Evolutionary conservation across 2,329 filamentous ascomycete genomes (phyloP).

Genomic region (Calonectria henricotiae): DNA sequence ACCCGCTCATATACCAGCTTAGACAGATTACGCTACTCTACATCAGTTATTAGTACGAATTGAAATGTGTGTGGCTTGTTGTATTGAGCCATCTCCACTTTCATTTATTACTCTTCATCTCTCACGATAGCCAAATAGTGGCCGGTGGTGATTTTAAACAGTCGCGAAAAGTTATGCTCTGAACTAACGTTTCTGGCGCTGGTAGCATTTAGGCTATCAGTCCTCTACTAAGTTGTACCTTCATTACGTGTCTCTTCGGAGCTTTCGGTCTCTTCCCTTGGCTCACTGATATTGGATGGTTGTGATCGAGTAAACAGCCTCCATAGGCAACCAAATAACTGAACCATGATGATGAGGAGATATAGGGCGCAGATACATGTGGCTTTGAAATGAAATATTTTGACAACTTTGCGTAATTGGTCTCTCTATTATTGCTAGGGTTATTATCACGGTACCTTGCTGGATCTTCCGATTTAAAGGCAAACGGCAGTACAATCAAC

Average conservation of each 20-base stretch:
- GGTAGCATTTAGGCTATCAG: too few relatives aligned
- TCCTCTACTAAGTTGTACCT: too few relatives aligned
- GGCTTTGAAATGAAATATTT: constrained; percentile 55
- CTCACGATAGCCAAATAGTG: too few relatives aligned
- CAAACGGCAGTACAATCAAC: not conserved
- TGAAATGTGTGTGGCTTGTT: too few relatives aligned
- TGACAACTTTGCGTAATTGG: constrained; percentile 30
- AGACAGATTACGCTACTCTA: too few relatives aligned
- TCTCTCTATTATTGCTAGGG: not conserved
- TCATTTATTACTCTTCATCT: too few relatives aligned
- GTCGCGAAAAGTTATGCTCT: too few relatives aligned
- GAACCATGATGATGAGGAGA: constrained; percentile 55
- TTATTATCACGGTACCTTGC: not conserved
- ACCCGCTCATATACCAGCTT: too few relatives aligned
- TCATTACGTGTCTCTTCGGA: not conserved
- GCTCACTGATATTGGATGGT: not conserved
- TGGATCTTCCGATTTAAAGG: not conserved
- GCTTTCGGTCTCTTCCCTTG: not conserved
- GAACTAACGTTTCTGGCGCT: too few relatives aligned
- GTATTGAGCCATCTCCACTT: too few relatives aligned
- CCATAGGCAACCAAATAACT: constrained; percentile 3
- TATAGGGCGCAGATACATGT: constrained; percentile 63
- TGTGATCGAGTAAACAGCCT: not conserved
- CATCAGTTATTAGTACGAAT: too few relatives aligned
- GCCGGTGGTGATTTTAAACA: too few relatives aligned